A percentile compares a stretch with the other conserved stretches of the same genome.
phyloP scores from a whole-genome alignment of 768 basidiomycete genomes.

The Panaeolus papilionaceus region DNA sequence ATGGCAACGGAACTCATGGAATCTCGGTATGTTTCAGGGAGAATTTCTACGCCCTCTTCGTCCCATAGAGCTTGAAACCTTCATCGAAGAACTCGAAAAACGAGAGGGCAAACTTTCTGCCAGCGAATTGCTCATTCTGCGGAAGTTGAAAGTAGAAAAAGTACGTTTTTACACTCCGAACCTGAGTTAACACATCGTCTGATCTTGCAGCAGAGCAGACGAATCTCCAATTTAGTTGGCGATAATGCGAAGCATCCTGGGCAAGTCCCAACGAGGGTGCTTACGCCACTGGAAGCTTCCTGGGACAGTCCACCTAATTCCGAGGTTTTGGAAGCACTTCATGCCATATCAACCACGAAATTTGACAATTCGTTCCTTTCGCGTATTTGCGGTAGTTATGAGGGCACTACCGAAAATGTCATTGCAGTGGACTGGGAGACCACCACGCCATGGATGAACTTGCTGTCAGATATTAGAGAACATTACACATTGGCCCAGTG shows the following conservation, averaged over 20 bases:
- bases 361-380: conserved; percentile 72
- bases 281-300: conserved; percentile 44
- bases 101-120: conserved; percentile 23
- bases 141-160: conserved; percentile 54
- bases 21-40: neutral
- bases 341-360: conserved; percentile 63
- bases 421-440: conserved; percentile 79
- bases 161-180: conserved; percentile 32
- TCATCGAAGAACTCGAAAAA: neutral
- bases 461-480: conserved; percentile 74
- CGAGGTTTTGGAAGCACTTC: conserved; percentile 56
- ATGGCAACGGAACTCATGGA: neutral
- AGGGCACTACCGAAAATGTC: conserved; percentile 38
- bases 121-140: conserved; percentile 27
- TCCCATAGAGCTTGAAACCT: neutral
- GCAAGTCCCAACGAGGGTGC: conserved; percentile 21
- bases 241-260: conserved; percentile 27
- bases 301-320: conserved; percentile 32
- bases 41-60: neutral
- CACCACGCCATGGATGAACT: conserved; percentile 71
- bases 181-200: conserved; percentile 7
- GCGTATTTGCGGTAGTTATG: conserved; percentile 57
- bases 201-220: conserved; percentile 38
- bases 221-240: conserved; percentile 29
- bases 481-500: conserved; percentile 72